Evolutionary conservation across 768 basidiomycete genomes (phyloP).

Genomic region (Boletus subcaerulescens): DNA sequence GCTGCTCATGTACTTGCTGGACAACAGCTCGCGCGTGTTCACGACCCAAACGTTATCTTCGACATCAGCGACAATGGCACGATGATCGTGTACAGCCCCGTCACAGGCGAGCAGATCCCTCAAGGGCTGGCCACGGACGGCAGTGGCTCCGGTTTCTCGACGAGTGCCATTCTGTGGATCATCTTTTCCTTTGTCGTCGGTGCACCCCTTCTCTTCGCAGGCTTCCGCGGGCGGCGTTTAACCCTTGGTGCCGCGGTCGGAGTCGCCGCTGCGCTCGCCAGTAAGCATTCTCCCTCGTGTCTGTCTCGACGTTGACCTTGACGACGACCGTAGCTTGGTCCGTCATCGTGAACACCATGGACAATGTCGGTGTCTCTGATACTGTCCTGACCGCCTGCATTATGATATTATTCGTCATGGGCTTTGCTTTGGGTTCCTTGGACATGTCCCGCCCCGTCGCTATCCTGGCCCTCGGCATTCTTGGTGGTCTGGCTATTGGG

Average conservation of each 20-base stretch:
- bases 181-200: slow-evolving; percentile 51
- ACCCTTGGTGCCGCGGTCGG: slow-evolving; percentile 57
- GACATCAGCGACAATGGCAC: slow-evolving; percentile 31
- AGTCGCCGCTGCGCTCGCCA: slow-evolving; percentile 44
- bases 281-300: slow-evolving; percentile 30
- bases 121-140: slow-evolving; percentile 63
- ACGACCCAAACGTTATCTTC: slow-evolving; percentile 32
- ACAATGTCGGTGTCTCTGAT: slow-evolving; percentile 49
- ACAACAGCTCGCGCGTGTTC: slow-evolving; percentile 21
- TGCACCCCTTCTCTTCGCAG: slow-evolving; percentile 50
- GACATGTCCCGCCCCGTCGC: slow-evolving; percentile 48
- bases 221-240: slow-evolving; percentile 54
- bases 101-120: slow-evolving; percentile 40
- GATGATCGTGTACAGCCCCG: slow-evolving; percentile 43
- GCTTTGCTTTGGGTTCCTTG: slow-evolving; percentile 53
- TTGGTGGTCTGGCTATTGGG: slow-evolving; percentile 57
- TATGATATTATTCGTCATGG: slow-evolving; percentile 47
- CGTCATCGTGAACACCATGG: slow-evolving; percentile 55
- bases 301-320: neutral
- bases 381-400: slow-evolving; percentile 47
- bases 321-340: slow-evolving; percentile 46
- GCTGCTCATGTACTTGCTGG: slow-evolving; percentile 1
- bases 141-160: slow-evolving; percentile 46
- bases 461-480: slow-evolving; percentile 43
- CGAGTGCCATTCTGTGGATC: slow-evolving; percentile 58